phyloP scores from a whole-genome alignment of 768 basidiomycete species.

The Pleurotus tuoliensis region DNA sequence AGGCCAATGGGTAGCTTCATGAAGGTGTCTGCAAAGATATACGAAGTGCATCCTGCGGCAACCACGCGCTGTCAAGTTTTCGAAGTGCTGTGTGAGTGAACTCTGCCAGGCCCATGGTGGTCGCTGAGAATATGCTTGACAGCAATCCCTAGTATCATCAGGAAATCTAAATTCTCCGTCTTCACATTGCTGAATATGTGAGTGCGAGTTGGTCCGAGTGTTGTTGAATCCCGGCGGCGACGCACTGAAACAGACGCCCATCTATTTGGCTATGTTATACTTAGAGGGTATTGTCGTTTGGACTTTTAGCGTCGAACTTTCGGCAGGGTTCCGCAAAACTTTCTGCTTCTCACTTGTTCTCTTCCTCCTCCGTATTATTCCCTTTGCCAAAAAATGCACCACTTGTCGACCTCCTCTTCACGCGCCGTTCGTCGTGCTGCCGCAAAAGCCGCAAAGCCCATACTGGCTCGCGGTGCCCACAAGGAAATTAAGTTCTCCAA shows the following conservation, averaged over 20 bases:
- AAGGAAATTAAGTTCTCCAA: conserved; percentile 98
- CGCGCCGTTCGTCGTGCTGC: conserved; percentile 67
- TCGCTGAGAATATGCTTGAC: too few species aligned
- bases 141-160: too few species aligned
- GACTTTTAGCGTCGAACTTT: conserved; percentile 10
- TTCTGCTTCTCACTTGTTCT: conserved; percentile 13
- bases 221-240: too few species aligned
- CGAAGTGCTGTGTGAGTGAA: too few species aligned
- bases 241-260: neutral
- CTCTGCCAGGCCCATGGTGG: too few species aligned
- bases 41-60: too few species aligned
- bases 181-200: too few species aligned
- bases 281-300: conserved; percentile 4
- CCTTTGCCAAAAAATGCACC: conserved; percentile 53
- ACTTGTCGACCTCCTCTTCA: conserved; percentile 63
- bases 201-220: too few species aligned
- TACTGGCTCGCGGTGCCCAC: conserved; percentile 69
- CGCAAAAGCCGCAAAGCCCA: conserved; percentile 49
- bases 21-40: too few species aligned
- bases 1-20: too few species aligned
- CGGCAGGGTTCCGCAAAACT: conserved; percentile 1
- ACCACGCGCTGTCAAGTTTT: too few species aligned
- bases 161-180: too few species aligned
- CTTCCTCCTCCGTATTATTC: conserved; percentile 7
- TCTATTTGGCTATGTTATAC: conserved; percentile 3